Percentiles rank a stretch among this genome's conserved stretches.
Evolutionary conservation across 2,329 filamentous ascomycete genomes (phyloP).

Genomic region (Aspergillus sp.): DNA sequence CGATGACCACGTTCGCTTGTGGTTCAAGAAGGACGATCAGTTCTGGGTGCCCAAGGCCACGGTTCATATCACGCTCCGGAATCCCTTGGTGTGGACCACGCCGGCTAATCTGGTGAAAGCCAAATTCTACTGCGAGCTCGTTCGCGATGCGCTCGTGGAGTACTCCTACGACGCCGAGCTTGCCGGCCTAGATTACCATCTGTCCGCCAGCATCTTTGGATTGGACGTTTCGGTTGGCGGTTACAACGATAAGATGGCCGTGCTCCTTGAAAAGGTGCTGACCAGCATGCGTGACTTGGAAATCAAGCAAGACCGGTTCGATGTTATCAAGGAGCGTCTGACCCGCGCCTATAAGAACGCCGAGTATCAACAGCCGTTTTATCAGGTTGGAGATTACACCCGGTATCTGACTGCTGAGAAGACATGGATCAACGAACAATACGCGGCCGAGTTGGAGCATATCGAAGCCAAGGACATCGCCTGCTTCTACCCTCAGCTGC

Average conservation of each 20-base stretch:
- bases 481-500: slow-evolving; percentile 74
- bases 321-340: slow-evolving; percentile 84
- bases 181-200: slow-evolving; percentile 79
- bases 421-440: slow-evolving; percentile 76
- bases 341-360: slow-evolving; percentile 78
- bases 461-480: slow-evolving; percentile 74
- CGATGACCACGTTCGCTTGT: slow-evolving; percentile 75
- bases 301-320: slow-evolving; percentile 82
- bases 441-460: slow-evolving; percentile 71
- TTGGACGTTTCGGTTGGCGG: slow-evolving; percentile 78
- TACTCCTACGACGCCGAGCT: slow-evolving; percentile 96
- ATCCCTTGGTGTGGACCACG: slow-evolving; percentile 74
- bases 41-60: slow-evolving; percentile 98
- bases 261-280: slow-evolving; percentile 86
- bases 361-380: slow-evolving; percentile 84
- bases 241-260: slow-evolving; percentile 94
- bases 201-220: slow-evolving; percentile 71
- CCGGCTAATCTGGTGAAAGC: slow-evolving; percentile 77
- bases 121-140: slow-evolving; percentile 77
- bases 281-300: slow-evolving; percentile 80
- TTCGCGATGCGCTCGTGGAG: slow-evolving; percentile 84
- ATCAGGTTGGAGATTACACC: slow-evolving; percentile 81
- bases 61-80: slow-evolving; percentile 76
- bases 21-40: slow-evolving; percentile 98
- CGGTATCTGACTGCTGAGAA: slow-evolving; percentile 76